Evolutionary conservation across 306 rosid genomes (phyloP).

Genomic region (Vigna unguiculata): DNA sequence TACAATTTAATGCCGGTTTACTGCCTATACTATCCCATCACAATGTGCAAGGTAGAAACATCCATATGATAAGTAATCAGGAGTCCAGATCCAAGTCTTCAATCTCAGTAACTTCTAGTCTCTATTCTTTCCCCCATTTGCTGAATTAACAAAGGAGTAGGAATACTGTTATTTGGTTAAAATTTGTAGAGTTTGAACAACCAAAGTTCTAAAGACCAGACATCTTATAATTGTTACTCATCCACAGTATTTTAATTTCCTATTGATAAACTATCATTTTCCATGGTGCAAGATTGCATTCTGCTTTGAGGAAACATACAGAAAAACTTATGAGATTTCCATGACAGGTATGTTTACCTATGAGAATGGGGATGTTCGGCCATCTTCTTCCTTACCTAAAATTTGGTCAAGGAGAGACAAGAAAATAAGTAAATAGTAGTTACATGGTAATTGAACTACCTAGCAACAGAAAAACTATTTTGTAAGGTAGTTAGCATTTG

Average conservation of each 20-base stretch:
- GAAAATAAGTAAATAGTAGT: constrained; percentile 26
- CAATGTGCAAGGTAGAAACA: constrained; percentile 11
- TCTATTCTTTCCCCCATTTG: background rate
- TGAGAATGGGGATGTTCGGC: constrained; percentile 68
- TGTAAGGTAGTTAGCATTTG: constrained; percentile 25
- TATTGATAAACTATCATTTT: constrained; percentile 6
- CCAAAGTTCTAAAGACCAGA: background rate
- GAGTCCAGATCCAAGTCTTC: constrained; percentile 16
- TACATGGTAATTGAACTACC: constrained; percentile 10
- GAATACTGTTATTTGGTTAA: background rate
- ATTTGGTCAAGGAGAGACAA: constrained; percentile 29
- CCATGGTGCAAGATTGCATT: background rate
- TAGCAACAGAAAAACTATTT: constrained; percentile 2
- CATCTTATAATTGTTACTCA: background rate
- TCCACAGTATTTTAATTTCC: constrained; percentile 8
- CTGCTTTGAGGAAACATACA: constrained; percentile 6
- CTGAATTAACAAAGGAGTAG: constrained; percentile 5
- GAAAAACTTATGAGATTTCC: background rate
- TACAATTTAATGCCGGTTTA: constrained; percentile 7
- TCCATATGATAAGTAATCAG: background rate
- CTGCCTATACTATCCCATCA: constrained; percentile 16
- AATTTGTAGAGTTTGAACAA: constrained; percentile 23
- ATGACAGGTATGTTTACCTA: constrained; percentile 56
- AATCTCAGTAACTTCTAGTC: constrained; percentile 3
- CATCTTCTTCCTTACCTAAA: constrained; percentile 87